These are phyloP conservation scores for Talaromyces sp. DNA, from an alignment of 2,329 filamentous ascomycete genomes.

Conservation along the genomic window DNA sequence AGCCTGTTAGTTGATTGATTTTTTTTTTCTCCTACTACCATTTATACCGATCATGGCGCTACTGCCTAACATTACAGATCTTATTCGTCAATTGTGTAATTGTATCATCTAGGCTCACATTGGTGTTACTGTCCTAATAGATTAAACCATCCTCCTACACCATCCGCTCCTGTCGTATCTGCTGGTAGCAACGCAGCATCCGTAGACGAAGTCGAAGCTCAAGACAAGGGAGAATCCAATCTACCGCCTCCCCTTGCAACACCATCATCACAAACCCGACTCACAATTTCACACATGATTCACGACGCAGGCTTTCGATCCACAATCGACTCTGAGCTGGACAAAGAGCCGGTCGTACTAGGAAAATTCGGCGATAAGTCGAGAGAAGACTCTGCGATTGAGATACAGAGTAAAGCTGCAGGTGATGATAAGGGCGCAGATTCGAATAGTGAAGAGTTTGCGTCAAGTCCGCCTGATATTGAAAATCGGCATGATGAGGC, in stretches of 20 bases:
- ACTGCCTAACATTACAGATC: conserved; percentile 29
- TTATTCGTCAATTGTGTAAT: conserved; percentile 20
- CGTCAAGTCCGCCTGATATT: conserved; percentile 20
- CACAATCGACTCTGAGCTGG: conserved; percentile 40
- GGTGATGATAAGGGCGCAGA: background rate
- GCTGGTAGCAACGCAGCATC: conserved; percentile 13
- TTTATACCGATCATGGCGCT: conserved; percentile 2
- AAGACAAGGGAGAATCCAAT: background rate
- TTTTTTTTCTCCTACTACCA: conserved; percentile 21
- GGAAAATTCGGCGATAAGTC: conserved; percentile 15
- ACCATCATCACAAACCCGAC: conserved; percentile 36
- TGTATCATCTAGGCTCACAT: conserved; percentile 21
- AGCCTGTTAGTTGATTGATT: conserved; percentile 40
- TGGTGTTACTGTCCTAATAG: conserved; percentile 8
- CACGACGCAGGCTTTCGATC: conserved; percentile 50
- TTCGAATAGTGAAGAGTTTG: conserved; percentile 17
- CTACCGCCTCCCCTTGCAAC: background rate
- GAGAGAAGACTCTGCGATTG: background rate
- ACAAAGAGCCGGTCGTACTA: background rate
- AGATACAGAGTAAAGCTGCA: background rate
- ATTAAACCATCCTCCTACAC: background rate
- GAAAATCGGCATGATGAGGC: background rate
- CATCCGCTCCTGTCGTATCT: background rate
- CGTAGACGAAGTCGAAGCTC: background rate
- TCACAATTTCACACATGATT: conserved; percentile 47